Evolutionary conservation across 2,329 filamentous ascomycete species (phyloP).

Genomic region (Phaeosphaeriaceae sp.): DNA sequence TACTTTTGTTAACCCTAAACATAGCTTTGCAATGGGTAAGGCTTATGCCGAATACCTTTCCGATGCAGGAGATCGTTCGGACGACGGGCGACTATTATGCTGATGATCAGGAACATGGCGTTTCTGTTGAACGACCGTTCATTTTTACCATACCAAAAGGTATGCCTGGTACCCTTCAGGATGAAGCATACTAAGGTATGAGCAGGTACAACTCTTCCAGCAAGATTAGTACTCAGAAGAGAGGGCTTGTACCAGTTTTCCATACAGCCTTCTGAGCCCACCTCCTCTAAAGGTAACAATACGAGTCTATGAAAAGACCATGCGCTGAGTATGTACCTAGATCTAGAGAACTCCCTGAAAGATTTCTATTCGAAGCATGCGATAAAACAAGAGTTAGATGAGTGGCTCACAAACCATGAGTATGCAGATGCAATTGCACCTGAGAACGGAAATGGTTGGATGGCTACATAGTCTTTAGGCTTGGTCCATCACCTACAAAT

Average conservation of each 20-base stretch:
- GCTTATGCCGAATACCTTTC: conserved; percentile 15
- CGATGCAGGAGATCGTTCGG: conserved; percentile 17
- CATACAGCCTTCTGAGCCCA: conserved; percentile 6
- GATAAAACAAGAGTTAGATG: conserved; percentile 6
- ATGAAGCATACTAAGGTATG: background rate
- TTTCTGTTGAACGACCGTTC: conserved; percentile 10
- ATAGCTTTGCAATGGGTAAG: conserved; percentile 6
- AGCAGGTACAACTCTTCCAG: conserved; percentile 2
- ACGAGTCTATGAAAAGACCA: background rate
- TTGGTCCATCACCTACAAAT: background rate
- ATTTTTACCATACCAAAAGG: conserved; percentile 17
- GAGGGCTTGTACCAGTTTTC: conserved; percentile 4
- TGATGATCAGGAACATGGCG: conserved; percentile 13
- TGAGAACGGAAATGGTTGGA: conserved; percentile 8
- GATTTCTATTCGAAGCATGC: conserved; percentile 12
- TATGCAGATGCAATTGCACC: conserved; percentile 6
- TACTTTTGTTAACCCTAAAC: background rate
- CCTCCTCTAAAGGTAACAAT: conserved; percentile 1
- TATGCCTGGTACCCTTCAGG: conserved; percentile 1
- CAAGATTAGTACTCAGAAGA: conserved; percentile 4
- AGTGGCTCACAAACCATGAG: conserved; percentile 11
- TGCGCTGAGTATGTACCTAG: conserved; percentile 3
- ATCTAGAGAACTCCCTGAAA: conserved; percentile 5
- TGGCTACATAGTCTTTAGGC: background rate
- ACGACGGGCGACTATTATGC: conserved; percentile 7